Evolutionary conservation across 306 rosid species (phyloP).

Genomic region (Hippophae rhamnoides): DNA sequence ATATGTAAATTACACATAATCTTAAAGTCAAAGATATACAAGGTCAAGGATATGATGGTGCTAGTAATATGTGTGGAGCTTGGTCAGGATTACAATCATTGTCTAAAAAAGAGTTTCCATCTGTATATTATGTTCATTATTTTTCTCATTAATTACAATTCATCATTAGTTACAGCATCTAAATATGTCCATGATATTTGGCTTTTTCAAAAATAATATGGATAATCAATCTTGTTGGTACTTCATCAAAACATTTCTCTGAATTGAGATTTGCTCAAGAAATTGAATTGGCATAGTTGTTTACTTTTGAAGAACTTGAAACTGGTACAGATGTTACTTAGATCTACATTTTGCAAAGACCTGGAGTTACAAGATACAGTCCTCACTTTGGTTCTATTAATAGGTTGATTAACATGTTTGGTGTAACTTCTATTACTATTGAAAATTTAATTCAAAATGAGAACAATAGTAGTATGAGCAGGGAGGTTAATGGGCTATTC

Average conservation of each 20-base stretch:
- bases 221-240: too few species aligned
- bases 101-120: background rate
- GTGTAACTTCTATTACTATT: too few species aligned
- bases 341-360: too few species aligned
- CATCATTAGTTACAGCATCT: background rate
- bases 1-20: background rate
- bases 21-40: background rate
- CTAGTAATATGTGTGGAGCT: background rate
- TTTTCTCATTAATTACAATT: background rate
- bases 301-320: background rate
- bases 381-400: too few species aligned
- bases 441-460: too few species aligned
- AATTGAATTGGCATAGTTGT: background rate
- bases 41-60: too few species aligned
- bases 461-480: too few species aligned
- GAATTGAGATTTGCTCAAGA: background rate
- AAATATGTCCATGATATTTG: background rate
- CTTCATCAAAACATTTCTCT: background rate
- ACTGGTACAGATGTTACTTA: background rate
- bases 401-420: too few species aligned
- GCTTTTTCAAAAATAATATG: too few species aligned
- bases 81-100: background rate
- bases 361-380: too few species aligned
- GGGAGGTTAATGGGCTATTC: too few species aligned
- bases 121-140: too few species aligned